Base-by-base conservation (phyloP, 441 rosid species). In the Kokia cookei region DNA sequence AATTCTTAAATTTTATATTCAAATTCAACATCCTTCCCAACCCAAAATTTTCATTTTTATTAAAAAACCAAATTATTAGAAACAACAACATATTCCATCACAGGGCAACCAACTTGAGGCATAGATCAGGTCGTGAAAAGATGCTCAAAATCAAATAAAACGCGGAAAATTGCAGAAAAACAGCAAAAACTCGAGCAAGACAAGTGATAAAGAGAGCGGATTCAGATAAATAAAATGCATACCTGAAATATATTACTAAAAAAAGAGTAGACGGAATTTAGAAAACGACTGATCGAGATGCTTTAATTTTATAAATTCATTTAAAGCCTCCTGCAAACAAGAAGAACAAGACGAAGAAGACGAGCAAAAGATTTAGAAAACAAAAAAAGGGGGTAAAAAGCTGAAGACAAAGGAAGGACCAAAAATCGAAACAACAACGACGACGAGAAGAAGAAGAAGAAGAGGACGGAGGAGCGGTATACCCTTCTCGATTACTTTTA, bases 401-500 rank as follows among this genome's bases (percentile, higher is more conserved):
- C 55, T 27, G 50, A 40, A 71, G 58, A 24, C 50, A 15, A 45
- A 45, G 50, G 12, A 45, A 45, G 50, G 42, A 66, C 22, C 57
- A 27, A 48, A 67, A 48, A 67, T 48, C 35, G 35, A 45, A 45
- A 45, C 50, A 45, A 45, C 15, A 27, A 61, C 42, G 14, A 60
- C 37, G 42, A 57, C 35, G 62, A 57, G 14, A 54, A 59, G 43
- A 59, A 47, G 32, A 50, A 53, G 50, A 61, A 0, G 65, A 5
- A 13, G 47, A 26, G 47, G 45, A n/a, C 58, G 40, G 64, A 69
- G 77, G 65, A 65, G 79, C 82, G 73, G 85, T 78, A 79, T 66
- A 58, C 77, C 78, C 77, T 80, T 77, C 78, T 35, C 65, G 59
- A 75, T 81, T 76, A 57, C 78, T 76, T 76, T 77, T 82, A 69